phyloP scores from a whole-genome alignment of 1,139 yeast species.

The Geotrichum klebahnii region DNA sequence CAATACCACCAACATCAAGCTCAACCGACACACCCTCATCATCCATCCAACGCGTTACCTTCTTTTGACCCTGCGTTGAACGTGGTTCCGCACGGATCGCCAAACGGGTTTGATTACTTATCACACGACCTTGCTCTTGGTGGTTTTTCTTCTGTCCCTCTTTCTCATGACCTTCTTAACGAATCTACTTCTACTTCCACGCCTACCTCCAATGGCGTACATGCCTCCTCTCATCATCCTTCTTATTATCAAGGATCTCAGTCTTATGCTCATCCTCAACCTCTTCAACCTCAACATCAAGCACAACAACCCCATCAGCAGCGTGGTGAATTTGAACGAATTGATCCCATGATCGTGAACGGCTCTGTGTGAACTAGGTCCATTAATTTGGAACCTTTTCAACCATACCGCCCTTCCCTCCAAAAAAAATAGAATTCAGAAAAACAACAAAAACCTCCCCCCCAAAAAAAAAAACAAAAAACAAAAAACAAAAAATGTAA shows the following conservation, averaged over 20 bases:
- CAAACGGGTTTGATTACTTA: constrained; percentile 18
- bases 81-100: too few species aligned
- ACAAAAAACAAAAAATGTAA: background rate
- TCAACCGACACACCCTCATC: constrained; percentile 11
- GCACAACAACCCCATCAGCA: constrained; percentile 2
- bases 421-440: background rate
- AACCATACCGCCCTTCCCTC: too few species aligned
- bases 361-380: constrained; percentile 12
- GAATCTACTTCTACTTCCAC: constrained; percentile 1
- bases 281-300: constrained; percentile 6
- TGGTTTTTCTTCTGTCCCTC: constrained; percentile 6
- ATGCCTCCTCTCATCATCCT: background rate
- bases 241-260: background rate
- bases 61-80: constrained; percentile 10
- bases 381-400: too few species aligned
- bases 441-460: background rate
- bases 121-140: constrained; percentile 14
- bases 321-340: constrained; percentile 18
- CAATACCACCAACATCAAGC: constrained; percentile 1
- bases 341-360: constrained; percentile 23
- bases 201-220: too few species aligned
- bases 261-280: background rate
- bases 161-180: constrained; percentile 12
- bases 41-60: constrained; percentile 9
- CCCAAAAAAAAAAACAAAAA: too few species aligned